Base-by-base conservation (phyloP, 345 rosid species). In the Arabis alpina region DNA sequence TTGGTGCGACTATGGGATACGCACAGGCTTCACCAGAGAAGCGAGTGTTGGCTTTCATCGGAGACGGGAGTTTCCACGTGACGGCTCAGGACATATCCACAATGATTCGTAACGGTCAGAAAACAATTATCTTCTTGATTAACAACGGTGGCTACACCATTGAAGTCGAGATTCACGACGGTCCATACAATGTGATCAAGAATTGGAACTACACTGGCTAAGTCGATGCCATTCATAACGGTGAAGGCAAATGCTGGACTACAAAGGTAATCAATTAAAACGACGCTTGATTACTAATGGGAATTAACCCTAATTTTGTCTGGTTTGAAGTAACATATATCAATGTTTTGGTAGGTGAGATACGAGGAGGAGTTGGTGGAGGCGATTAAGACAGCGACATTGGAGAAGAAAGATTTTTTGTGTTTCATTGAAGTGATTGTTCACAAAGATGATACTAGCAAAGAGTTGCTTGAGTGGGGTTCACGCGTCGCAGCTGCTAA, bases 51-150 rank as follows among this genome's bases (percentile, higher is more conserved):
- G 64, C 64, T 0, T 56, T 56, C 28, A 37, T 56, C 3, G 61
- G 61, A 56, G 61, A 56, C 19, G 44, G 61, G 6, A 56, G 61
- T n/a, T 56, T 56, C 10, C 61, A 56, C 5, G 61, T 56, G 30
- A 56, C 61, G 12, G 30, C 64, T 39, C 64, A 59, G 48, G 64
- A 59, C 48, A 14, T 59, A 40, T 59, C 64, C 7, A 59, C 64
- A 5, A 41, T 59, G 64, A 1, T 59, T 6, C 48, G 64, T 0
- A 41, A 40, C 49, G 27, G 40, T 10, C 61, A 56, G 14, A 37
- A 56, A 5, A 56, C 12, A 2, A 16, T 56, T n/a, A 56, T 56
- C 14, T 56, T 56, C 44, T 25, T 56, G 10, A 24, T 56, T 16
- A 56, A 56, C 14, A 56, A 56, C 5, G 61, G 61, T 56, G 61